Evolutionary conservation across 2,329 filamentous ascomycete genomes (phyloP).

Genomic region (Helminthosporium solani): DNA sequence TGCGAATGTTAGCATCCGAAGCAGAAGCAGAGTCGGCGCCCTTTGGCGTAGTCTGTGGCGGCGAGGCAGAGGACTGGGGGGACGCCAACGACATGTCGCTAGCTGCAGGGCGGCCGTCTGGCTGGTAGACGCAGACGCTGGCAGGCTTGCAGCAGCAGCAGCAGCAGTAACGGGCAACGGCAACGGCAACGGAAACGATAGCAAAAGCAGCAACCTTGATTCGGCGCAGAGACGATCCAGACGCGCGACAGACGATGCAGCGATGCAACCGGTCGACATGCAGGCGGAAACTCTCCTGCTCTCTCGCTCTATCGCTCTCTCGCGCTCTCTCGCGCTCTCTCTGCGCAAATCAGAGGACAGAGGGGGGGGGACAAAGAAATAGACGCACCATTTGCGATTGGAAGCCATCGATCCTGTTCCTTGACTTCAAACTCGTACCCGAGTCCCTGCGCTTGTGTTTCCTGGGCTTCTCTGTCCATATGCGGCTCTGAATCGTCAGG

Average conservation of each 20-base stretch:
- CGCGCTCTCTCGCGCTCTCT: no score
- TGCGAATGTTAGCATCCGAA: constrained; percentile 89
- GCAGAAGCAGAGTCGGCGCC: constrained; percentile 36
- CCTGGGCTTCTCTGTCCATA: constrained; percentile 81
- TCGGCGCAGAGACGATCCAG: constrained; percentile 48
- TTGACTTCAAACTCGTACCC: constrained; percentile 97
- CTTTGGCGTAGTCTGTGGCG: constrained; percentile 27
- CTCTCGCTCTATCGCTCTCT: no score
- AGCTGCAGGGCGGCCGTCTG: constrained; percentile 43
- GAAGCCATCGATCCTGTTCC: constrained; percentile 98
- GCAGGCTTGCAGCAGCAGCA: constrained; percentile 19
- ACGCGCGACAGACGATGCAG: constrained; percentile 54
- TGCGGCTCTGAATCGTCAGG: constrained; percentile 85
- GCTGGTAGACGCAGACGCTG: constrained; percentile 29
- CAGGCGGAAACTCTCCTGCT: constrained; percentile 37
- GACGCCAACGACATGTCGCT: constrained; percentile 49
- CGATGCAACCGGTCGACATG: constrained; percentile 45
- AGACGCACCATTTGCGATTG: constrained; percentile 99
- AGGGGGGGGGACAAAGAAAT: constrained; percentile 28
- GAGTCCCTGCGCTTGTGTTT: constrained; percentile 73
- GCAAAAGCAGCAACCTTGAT: constrained; percentile 43
- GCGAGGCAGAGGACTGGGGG: constrained; percentile 39
- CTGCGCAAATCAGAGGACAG: constrained; percentile 42
- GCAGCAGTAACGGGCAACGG: no score
- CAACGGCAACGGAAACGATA: constrained; percentile 15